Evolutionary conservation across 2,329 filamentous ascomycete species (phyloP).

Genomic region (Fusarium sp.): DNA sequence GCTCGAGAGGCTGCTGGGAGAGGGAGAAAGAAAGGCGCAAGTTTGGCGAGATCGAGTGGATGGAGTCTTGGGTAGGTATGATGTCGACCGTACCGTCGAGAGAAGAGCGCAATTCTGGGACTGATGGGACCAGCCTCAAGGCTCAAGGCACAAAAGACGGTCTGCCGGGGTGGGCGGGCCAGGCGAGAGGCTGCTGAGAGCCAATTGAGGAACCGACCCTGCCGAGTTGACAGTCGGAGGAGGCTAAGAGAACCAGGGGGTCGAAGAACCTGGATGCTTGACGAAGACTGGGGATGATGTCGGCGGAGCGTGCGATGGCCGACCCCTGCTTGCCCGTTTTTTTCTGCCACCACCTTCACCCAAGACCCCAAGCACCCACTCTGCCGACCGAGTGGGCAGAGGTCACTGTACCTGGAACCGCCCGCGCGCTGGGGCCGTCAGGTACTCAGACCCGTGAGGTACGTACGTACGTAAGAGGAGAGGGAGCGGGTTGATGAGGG

Average conservation of each 20-base stretch:
- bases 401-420: slow-evolving; percentile 47
- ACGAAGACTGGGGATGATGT: slow-evolving; percentile 43
- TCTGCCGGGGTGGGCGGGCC: slow-evolving; percentile 46
- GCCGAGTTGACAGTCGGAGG: slow-evolving; percentile 46
- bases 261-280: slow-evolving; percentile 44
- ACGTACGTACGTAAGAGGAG: slow-evolving; percentile 1
- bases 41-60: slow-evolving; percentile 39
- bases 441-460: slow-evolving; percentile 23
- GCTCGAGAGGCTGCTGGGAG: slow-evolving; percentile 27
- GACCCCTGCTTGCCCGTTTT: slow-evolving; percentile 45
- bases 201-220: slow-evolving; percentile 48
- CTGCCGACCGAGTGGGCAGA: slow-evolving; percentile 32
- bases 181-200: slow-evolving; percentile 39
- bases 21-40: slow-evolving; percentile 41
- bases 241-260: slow-evolving; percentile 46
- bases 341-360: slow-evolving; percentile 35
- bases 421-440: slow-evolving; percentile 29
- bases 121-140: slow-evolving; percentile 40
- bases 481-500: neutral
- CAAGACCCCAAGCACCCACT: slow-evolving; percentile 22
- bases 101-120: slow-evolving; percentile 40
- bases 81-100: slow-evolving; percentile 43
- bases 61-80: slow-evolving; percentile 42
- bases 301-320: slow-evolving; percentile 31
- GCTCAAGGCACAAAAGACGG: slow-evolving; percentile 45